Conservation (phyloP, 441 rosid species). For the Isatis lusitanica region DNA sequence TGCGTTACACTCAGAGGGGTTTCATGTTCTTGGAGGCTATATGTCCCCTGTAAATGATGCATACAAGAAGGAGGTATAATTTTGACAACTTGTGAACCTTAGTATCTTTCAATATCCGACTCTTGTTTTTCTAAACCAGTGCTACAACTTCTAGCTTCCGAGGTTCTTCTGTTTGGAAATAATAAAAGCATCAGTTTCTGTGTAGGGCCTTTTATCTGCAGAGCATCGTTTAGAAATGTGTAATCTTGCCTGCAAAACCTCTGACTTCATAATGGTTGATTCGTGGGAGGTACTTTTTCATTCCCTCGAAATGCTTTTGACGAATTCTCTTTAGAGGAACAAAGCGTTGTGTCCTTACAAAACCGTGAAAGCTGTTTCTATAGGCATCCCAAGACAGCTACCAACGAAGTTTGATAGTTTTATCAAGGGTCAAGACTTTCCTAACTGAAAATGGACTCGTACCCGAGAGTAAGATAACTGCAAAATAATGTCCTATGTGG, state of each 20-base stretch:
- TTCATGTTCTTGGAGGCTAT: constrained; percentile 80
- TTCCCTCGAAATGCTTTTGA: background rate
- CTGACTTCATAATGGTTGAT: constrained; percentile 90
- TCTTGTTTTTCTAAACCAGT: background rate
- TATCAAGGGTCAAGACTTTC: constrained; percentile 61
- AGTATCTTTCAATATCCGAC: background rate
- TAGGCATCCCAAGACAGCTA: constrained; percentile 73
- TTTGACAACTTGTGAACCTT: background rate
- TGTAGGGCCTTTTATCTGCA: constrained; percentile 77
- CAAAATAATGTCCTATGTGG: background rate
- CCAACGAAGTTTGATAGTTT: constrained; percentile 66
- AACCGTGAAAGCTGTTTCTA: constrained; percentile 21
- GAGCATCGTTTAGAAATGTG: constrained; percentile 74
- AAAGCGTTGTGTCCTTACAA: constrained; percentile 1
- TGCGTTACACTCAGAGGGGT: constrained; percentile 62
- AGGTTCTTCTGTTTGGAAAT: background rate
- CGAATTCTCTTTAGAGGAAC: background rate
- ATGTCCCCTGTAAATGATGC: constrained; percentile 93
- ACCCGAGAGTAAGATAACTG: constrained; percentile 46
- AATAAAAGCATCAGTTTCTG: constrained; percentile 10
- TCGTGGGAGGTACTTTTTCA: constrained; percentile 80
- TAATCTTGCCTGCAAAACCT: constrained; percentile 69
- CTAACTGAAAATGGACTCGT: constrained; percentile 39
- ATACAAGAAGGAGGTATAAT: constrained; percentile 67
- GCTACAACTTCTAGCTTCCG: background rate